phyloP scores from a whole-genome alignment of 2,329 filamentous ascomycete genomes.

The Cylindrodendrum hubeiense region DNA sequence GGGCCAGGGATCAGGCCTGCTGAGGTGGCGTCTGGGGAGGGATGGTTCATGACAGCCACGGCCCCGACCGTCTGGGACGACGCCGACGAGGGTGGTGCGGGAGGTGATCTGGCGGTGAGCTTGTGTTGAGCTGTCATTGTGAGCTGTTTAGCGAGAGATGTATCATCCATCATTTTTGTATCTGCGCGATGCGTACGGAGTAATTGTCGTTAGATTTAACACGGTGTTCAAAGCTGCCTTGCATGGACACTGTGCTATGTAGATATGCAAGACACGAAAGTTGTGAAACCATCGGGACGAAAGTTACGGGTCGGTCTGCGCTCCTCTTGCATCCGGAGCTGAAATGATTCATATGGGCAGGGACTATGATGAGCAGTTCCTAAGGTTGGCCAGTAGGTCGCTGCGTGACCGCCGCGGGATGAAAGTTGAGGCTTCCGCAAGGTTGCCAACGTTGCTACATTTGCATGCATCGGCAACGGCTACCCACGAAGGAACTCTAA shows the following conservation, averaged over 20 bases:
- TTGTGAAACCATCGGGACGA: too few species aligned
- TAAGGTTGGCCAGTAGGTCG: not conserved
- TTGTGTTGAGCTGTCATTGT: not conserved
- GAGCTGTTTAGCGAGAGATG: not conserved
- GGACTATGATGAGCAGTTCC: not conserved
- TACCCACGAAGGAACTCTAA: not conserved
- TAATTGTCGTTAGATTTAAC: not conserved
- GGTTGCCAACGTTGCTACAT: not conserved
- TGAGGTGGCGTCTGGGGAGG: not conserved
- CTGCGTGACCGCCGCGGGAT: not conserved
- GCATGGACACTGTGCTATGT: too few species aligned
- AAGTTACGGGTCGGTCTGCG: too few species aligned
- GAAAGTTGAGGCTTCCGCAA: not conserved
- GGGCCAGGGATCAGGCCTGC: conserved; percentile 10
- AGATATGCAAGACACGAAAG: too few species aligned
- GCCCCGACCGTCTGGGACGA: not conserved
- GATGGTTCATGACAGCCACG: not conserved
- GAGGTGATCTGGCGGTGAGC: not conserved
- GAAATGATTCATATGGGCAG: not conserved
- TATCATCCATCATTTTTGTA: not conserved
- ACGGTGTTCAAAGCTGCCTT: too few species aligned
- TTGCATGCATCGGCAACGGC: not conserved
- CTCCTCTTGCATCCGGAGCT: too few species aligned
- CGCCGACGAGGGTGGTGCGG: not conserved
- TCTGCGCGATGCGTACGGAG: not conserved